Conservation (phyloP, 768 basidiomycete genomes). For the Lactifluus subvellereus region DNA sequence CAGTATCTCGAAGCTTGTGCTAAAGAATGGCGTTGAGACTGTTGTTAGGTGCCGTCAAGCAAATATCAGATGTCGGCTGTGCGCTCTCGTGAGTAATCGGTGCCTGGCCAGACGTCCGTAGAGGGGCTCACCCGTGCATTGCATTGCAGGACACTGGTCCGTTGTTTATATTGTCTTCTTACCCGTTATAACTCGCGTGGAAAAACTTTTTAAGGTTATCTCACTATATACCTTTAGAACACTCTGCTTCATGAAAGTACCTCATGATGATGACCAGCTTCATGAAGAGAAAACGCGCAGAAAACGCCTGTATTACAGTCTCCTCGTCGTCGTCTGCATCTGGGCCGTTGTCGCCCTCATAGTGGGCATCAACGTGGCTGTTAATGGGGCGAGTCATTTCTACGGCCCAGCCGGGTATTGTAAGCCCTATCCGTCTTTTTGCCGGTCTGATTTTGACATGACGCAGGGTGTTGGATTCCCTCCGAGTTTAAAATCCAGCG, state of each 20-base stretch:
- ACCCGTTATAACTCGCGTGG: background rate
- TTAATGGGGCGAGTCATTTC: background rate
- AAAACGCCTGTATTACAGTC: background rate
- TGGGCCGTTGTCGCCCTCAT: background rate
- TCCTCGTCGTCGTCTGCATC: background rate
- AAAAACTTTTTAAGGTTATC: background rate
- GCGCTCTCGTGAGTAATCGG: background rate
- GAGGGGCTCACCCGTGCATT: background rate
- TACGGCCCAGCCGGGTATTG: background rate
- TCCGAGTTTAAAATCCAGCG: background rate
- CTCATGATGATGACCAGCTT: no score
- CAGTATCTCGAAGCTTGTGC: background rate
- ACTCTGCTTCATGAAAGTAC: background rate
- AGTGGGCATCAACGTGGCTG: background rate
- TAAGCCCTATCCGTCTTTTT: no score
- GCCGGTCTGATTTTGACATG: background rate
- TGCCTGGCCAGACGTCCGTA: no score
- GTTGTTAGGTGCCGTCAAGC: background rate
- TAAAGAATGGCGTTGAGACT: background rate
- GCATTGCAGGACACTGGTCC: background rate
- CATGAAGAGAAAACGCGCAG: background rate
- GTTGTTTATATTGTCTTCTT: background rate
- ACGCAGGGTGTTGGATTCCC: background rate
- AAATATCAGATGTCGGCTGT: background rate
- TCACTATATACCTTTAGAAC: background rate